Evolutionary conservation across 192 early-diverging fungal species (phyloP), one percentile per base, ranked within the genome.

Genomic region (Coemansia sp.): DNA sequence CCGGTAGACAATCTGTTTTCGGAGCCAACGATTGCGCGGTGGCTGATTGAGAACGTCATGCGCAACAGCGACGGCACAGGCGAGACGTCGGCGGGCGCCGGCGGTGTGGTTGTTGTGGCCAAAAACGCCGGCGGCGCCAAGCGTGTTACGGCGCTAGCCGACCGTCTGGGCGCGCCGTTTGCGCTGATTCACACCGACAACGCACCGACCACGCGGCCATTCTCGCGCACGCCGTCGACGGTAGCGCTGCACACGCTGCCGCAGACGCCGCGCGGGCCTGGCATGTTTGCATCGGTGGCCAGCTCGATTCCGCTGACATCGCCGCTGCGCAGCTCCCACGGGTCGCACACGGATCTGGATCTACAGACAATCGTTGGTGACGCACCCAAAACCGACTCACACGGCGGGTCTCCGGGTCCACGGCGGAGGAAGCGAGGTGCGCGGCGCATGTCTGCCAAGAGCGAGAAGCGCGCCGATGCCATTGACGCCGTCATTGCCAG

Each of bases 61-160:
- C 77, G 91, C 52, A 87, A 85, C 75, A 73, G 63, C 39, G 86
- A 88, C 60, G 64, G 49, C 26, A 60, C 45, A 12, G 16, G 49
- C 32, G 56, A n/a, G 13, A 37, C 11, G n/a, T 26, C 71, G 8
- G 39, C 46, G 11, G 61, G 74, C 8, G 19, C 61, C 10, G 68
- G 62, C 32, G 66, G 73, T 16, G 91, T 90, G 19, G 93, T 96
- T 36, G 89, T 97, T 16, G 92, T 99, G 62, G 91, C 90, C 70
- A 94, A 94, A 84, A 95, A 99, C 80, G 94, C 96, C 16, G 96
- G 97, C 48, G 95, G 94, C 46, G 92, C 95, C 68, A 97, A 96
- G 84, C 91, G 96, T 66, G 97, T 94, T 26, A 98, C 97, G 5
- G 89, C 92, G 32, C 81, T 99, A 69, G 96, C 97, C 10, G 97